phyloP scores from a whole-genome alignment of 306 rosid species.

The Trichosanthes truncata region DNA sequence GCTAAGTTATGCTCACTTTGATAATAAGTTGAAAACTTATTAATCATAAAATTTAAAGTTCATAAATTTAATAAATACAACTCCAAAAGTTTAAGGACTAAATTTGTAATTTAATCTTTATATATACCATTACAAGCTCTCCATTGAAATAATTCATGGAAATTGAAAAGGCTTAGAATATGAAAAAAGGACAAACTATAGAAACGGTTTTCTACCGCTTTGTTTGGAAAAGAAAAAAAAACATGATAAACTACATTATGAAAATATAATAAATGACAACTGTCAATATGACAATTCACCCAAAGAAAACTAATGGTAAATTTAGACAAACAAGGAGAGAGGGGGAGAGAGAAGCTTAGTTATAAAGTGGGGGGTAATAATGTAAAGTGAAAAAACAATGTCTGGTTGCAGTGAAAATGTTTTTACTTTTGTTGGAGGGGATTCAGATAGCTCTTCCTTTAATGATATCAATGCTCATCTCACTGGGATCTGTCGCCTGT shows the following conservation, averaged over 20 bases:
- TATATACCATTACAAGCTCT: background rate
- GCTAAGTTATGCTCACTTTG: too few relatives aligned
- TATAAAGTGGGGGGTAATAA: background rate
- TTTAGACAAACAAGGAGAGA: background rate
- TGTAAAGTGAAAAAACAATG: background rate
- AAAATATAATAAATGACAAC: background rate
- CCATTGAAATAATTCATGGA: background rate
- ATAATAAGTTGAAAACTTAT: too few relatives aligned
- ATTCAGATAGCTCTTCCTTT: constrained; percentile 8
- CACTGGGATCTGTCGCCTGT: constrained; percentile 13
- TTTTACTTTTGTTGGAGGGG: background rate
- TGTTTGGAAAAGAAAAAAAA: background rate
- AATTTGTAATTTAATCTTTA: background rate
- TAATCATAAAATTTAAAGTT: background rate
- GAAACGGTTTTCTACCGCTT: background rate
- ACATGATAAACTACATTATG: background rate
- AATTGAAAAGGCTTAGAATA: background rate
- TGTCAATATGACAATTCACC: background rate
- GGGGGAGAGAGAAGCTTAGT: background rate
- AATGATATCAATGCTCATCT: constrained; percentile 11
- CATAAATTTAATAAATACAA: background rate
- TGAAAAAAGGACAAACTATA: background rate
- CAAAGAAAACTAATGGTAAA: background rate
- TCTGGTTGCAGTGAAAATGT: background rate
- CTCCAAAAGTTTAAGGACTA: background rate